Base-by-base conservation (phyloP, 1,284 basidiomycete genomes). In the Athelia psychrophila region DNA sequence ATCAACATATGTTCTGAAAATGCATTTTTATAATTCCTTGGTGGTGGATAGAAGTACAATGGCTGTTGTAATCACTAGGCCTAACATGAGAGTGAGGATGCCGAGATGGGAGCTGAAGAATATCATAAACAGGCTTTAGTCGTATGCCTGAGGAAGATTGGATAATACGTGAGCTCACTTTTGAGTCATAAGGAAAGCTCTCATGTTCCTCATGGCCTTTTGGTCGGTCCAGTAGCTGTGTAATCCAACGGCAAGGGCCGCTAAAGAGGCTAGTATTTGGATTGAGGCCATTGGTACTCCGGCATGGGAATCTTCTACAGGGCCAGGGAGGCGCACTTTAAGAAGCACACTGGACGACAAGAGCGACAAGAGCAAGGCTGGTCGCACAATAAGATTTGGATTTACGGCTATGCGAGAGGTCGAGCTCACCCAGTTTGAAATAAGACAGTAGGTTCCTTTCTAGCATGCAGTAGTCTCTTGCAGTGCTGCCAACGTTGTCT, bases 391-490 rank as follows among this genome's bases (percentile, higher is more conserved):
- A 13, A 68, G 6, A 74, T 65, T 24, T 60, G 64, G 19, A 67
- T 48, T 51, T 73, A 70, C 8, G 70, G 66, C 13, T 5, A 30
- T 30, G 5, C 27, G 6, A 30, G 27, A 19, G 6, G 8, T 23
- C 16, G 20, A 22, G 20, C 20, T 42, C 38, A 42, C 38, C 82
- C 24, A 89, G 74, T 59, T 81, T 84, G 51, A 86, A 55, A 61
- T 89, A 82, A 0, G 85, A 78, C 22, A 89, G 72, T 46, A 86
- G 69, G 59, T 89, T 89, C 49, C 86, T 75, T 65, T 89, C 86
- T 10, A 89, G 75, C 86, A 89, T 87, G 63, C 80, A 83, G 55
- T 79, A 87, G 62, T 89, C 86, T 58, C 87, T 75, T 13, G 83
- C 83, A 15, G 73, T 74, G 58, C 77, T 79, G 49, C 73, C 73